phyloP scores from a whole-genome alignment of 164 flowering plant species.

The Paratinospora sagittata region DNA sequence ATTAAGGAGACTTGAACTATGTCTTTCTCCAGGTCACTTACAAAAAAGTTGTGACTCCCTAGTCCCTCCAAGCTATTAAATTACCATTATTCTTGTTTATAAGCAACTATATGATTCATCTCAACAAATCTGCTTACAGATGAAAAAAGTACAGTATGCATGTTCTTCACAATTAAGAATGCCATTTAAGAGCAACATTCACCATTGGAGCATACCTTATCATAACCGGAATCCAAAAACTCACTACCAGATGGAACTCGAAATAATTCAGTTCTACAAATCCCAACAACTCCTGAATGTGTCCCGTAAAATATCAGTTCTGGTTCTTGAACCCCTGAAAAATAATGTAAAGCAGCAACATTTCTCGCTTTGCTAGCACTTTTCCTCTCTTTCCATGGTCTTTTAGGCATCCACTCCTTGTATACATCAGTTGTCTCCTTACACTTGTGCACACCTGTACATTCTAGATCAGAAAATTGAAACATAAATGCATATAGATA shows the following conservation, averaged over 20 bases:
- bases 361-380: conserved; percentile 39
- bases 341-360: conserved; percentile 19
- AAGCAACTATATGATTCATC: not conserved
- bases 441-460: conserved; percentile 31
- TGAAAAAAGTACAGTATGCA: not conserved
- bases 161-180: not conserved
- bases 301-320: conserved; percentile 81
- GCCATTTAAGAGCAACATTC: not conserved
- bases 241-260: conserved; percentile 21
- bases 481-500: conserved; percentile 11
- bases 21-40: too few species aligned
- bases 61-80: too few species aligned
- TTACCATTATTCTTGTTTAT: too few species aligned
- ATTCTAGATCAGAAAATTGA: conserved; percentile 26
- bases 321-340: conserved; percentile 36
- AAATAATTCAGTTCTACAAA: conserved; percentile 46
- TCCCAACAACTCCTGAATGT: conserved; percentile 77
- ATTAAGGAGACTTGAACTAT: too few species aligned
- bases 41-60: too few species aligned
- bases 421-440: conserved; percentile 35
- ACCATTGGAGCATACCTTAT: conserved; percentile 53
- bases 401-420: conserved; percentile 74
- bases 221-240: conserved; percentile 54
- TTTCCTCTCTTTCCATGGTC: conserved; percentile 81
- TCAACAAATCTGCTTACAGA: not conserved